Conservation (phyloP, 371 early-diverging fungal genomes). For the Rhizopus stolonifer region DNA sequence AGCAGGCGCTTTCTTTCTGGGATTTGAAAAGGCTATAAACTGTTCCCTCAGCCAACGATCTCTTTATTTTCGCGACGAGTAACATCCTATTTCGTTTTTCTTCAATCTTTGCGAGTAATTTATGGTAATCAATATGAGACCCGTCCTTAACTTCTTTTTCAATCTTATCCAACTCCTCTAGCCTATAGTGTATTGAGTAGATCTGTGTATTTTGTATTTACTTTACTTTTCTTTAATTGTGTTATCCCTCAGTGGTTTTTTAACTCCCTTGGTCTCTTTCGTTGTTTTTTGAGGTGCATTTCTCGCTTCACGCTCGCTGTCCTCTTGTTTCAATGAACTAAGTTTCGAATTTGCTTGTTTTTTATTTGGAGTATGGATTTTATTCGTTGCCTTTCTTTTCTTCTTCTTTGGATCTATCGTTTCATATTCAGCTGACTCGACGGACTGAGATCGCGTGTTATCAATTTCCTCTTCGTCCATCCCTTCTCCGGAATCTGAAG, state of each 20-base stretch:
- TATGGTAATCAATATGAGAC: conserved; percentile 30
- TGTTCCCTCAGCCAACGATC: conserved; percentile 23
- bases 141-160: conserved; percentile 30
- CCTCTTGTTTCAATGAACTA: conserved; percentile 1
- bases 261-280: conserved; percentile 28
- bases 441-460: conserved; percentile 29
- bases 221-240: conserved; percentile 24
- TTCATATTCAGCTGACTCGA: conserved; percentile 28
- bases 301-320: conserved; percentile 31
- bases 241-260: conserved; percentile 23
- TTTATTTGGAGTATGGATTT: conserved; percentile 7
- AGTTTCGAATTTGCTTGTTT: conserved; percentile 10
- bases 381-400: conserved; percentile 17
- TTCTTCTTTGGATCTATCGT: conserved; percentile 19
- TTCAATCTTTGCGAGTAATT: conserved; percentile 25
- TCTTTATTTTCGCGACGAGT: conserved; percentile 19
- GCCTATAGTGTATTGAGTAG: too few species aligned
- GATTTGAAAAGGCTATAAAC: conserved; percentile 21
- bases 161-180: conserved; percentile 29
- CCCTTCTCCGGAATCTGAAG: background rate
- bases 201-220: too few species aligned
- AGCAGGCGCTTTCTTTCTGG: conserved; percentile 28
- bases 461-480: background rate
- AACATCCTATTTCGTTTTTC: conserved; percentile 21
- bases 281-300: conserved; percentile 16